Base-by-base conservation (phyloP, 2,329 filamentous ascomycete species). In the Colletotrichum plurivorum region DNA sequence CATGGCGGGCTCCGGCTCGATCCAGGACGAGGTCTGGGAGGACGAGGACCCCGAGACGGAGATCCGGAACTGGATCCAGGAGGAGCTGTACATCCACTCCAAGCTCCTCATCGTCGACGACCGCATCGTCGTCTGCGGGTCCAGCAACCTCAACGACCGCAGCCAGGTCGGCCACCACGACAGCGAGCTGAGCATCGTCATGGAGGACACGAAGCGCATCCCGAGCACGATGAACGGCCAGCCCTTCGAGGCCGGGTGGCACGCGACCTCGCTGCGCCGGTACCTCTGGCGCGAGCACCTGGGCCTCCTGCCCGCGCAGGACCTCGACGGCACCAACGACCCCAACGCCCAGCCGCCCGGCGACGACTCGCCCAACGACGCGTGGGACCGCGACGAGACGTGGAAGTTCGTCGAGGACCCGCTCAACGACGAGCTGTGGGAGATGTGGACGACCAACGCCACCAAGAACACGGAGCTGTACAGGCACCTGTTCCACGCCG, bases 81-180 rank as follows among this genome's bases (percentile, higher is more conserved):
- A 99, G 78, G 95, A 99, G 79, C 88, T 98, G 2, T 99, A 99
- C 78, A 92, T 98, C 55, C 96, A 99, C 79, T 93, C 90, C 31
- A 99, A 98, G 82, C 86, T 98, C 43, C 87, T 96, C 73, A 95
- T 98, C 73, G 92, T 92, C 1, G 95, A 98, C 77, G 95, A 98
- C 78, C 90, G 90, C 62, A 87, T 94, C 55, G 94, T 93, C 2
- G 89, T 98, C 61, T 96, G 94, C 77, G 94, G 94, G 18, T 94
- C 92, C 27, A 94, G 93, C 72, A 98, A 98, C 80, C 86, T 98
- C 75, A 98, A 98, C 78, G 95, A 98, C 78, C 92, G 95, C 61
- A 90, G 93, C 58, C 95, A 97, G 80, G 83, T 96, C 5, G 95
- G 95, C 15, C 89, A 92, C 73, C 95, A 97, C 79, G 95, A 98